Base-by-base conservation (phyloP, 352 stramenopile species). In the Globisporangium okanoganense region DNA sequence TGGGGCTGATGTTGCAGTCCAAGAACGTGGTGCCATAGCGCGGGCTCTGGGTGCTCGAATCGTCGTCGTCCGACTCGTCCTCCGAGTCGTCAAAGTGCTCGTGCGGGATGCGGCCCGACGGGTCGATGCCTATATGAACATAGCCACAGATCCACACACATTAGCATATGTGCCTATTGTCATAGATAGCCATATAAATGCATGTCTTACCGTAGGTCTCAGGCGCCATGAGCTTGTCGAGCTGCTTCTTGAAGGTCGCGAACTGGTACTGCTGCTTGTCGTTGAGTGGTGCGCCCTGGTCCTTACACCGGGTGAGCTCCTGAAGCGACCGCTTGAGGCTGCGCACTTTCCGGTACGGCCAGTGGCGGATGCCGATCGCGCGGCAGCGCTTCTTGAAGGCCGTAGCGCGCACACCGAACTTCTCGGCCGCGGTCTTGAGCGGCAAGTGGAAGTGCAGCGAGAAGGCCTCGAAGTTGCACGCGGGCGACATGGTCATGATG, bases 361-460 rank as follows among this genome's bases (percentile, higher is more conserved):
- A 90, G 66, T 89, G 78, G 10, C 82, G 77, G 69, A 88, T 87
- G 24, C 79, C 81, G 52, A 90, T 90, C 16, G 78, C 77, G 10
- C 81, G 74, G 59, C 81, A 88, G 27, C 78, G 71, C 57, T 90
- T 90, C 68, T 90, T 88, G 68, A 90, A 90, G 25, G 80, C 80
- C 10, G 80, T 90, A 20, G 80, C 80, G 12, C 80, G 78, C 22
- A 90, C 80, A 20, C 80, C 80, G 58, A 90, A 90, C 62, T 90
- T 88, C 64, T 90, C 80, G 40, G 80, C 80, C 7, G 80, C 80
- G 8, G 70, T 67, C 62, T 90, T 90, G 22, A 90, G 72, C 18
- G 80, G 80, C 43, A 90, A 44, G 51, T 90, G 76, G 55, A 90
- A 90, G 61, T 88, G 75, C 33, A 45, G 57, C 40, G 78, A 87